phyloP scores from a whole-genome alignment of 2,329 filamentous ascomycete species.

The Fusarium citri region DNA sequence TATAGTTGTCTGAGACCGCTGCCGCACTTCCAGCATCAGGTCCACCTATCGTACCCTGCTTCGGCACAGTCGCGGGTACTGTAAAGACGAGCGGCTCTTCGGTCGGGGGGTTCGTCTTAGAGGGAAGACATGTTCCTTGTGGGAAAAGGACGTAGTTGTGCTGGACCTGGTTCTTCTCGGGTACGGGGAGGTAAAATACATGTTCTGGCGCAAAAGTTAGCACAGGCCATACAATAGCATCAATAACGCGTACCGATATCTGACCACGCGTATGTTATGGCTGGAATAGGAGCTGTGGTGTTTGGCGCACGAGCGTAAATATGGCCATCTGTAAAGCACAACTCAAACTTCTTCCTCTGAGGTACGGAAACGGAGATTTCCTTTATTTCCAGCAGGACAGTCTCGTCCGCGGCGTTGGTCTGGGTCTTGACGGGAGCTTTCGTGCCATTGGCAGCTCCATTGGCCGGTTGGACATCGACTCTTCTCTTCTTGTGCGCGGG shows the following conservation, averaged over 20 bases:
- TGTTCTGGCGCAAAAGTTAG: slow-evolving; percentile 59
- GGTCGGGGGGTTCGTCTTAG: slow-evolving; percentile 57
- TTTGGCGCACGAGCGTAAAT: slow-evolving; percentile 68
- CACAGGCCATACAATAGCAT: neutral
- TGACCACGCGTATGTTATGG: slow-evolving; percentile 69
- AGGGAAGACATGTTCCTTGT: slow-evolving; percentile 63
- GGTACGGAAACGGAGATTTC: slow-evolving; percentile 76
- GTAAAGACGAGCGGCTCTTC: slow-evolving; percentile 74
- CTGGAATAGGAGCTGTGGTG: slow-evolving; percentile 63
- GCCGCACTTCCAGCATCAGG: slow-evolving; percentile 61
- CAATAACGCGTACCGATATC: slow-evolving; percentile 65
- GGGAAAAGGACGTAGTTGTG: slow-evolving; percentile 75
- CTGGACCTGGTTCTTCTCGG: slow-evolving; percentile 73
- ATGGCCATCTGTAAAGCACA: slow-evolving; percentile 70
- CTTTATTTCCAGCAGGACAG: slow-evolving; percentile 69
- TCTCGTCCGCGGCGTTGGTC: slow-evolving; percentile 60
- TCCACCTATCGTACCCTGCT: slow-evolving; percentile 68
- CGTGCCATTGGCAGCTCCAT: slow-evolving; percentile 37
- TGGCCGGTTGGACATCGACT: slow-evolving; percentile 57
- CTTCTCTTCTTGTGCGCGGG: slow-evolving; percentile 65
- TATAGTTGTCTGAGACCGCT: slow-evolving; percentile 69
- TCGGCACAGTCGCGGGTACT: slow-evolving; percentile 68
- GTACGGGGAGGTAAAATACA: slow-evolving; percentile 72
- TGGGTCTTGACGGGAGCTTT: slow-evolving; percentile 36
- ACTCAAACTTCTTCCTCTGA: slow-evolving; percentile 74